Conservation (phyloP, 768 basidiomycete genomes). For the Tulasnella sp. region DNA sequence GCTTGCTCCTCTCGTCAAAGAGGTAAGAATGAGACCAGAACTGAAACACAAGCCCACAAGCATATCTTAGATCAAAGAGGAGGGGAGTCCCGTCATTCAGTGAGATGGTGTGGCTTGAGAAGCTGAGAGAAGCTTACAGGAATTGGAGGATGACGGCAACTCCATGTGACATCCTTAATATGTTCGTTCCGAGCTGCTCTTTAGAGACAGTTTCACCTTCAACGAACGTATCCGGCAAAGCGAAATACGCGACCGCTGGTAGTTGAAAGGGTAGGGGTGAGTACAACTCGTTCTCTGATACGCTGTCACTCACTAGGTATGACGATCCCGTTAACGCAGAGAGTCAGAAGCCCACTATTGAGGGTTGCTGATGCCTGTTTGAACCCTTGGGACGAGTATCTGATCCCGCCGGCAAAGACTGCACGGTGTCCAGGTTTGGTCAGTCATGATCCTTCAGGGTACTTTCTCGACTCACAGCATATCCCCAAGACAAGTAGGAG, state of each 20-base stretch:
- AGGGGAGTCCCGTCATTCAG: too few species aligned
- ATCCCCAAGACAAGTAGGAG: slow-evolving; percentile 66
- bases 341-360: slow-evolving; percentile 62
- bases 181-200: slow-evolving; percentile 34
- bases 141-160: slow-evolving; percentile 68
- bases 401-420: slow-evolving; percentile 71
- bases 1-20: slow-evolving; percentile 33
- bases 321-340: slow-evolving; percentile 71
- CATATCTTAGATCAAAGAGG: slow-evolving; percentile 49
- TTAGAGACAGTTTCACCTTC: slow-evolving; percentile 22
- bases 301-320: slow-evolving; percentile 36
- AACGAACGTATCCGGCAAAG: slow-evolving; percentile 27
- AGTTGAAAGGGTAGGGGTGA: background rate
- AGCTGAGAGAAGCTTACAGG: slow-evolving; percentile 28
- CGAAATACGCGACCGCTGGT: slow-evolving; percentile 59
- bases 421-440: too few species aligned
- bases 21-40: slow-evolving; percentile 63
- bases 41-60: slow-evolving; percentile 67
- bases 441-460: too few species aligned
- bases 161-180: slow-evolving; percentile 70
- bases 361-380: slow-evolving; percentile 61
- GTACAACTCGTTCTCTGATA: too few species aligned
- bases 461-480: slow-evolving; percentile 38
- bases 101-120: too few species aligned
- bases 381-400: slow-evolving; percentile 72